These are phyloP conservation scores for Strigomonas culicis DNA, from an alignment of 208 protist genomes.

Conservation along the genomic window DNA sequence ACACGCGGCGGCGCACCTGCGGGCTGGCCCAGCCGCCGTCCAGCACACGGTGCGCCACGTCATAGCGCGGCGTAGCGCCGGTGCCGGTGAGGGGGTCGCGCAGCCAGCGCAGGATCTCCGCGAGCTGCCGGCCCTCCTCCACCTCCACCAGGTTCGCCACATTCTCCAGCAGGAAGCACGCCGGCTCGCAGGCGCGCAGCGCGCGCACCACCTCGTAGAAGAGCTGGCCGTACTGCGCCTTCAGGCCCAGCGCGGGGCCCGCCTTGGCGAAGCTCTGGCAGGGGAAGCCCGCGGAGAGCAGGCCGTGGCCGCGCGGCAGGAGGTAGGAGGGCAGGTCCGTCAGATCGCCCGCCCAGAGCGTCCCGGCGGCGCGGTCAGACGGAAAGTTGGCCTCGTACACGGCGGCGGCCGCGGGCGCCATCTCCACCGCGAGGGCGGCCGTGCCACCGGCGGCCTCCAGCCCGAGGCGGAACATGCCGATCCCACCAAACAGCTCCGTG, in stretches of 20 bases:
- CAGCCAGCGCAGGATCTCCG: conserved; percentile 32
- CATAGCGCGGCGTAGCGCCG: conserved; percentile 13
- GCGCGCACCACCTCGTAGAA: conserved; percentile 80
- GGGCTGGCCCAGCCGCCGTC: conserved; percentile 54
- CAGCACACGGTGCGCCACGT: conserved; percentile 38
- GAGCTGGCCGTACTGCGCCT: conserved; percentile 50
- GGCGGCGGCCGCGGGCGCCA: conserved; percentile 27
- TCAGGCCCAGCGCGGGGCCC: conserved; percentile 42
- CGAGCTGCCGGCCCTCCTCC: conserved; percentile 41
- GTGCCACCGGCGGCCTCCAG: conserved; percentile 53
- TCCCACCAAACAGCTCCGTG: conserved; percentile 86
- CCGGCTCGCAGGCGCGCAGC: conserved; percentile 30
- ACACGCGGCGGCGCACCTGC: conserved; percentile 51
- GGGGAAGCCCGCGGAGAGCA: conserved; percentile 80
- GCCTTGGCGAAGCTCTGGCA: conserved; percentile 82
- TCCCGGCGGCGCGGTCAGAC: neutral
- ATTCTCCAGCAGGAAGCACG: conserved; percentile 82
- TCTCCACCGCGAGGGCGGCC: conserved; percentile 68
- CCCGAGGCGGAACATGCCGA: conserved; percentile 79
- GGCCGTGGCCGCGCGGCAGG: conserved; percentile 57
- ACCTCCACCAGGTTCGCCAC: conserved; percentile 62
- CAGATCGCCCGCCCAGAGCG: conserved; percentile 59
- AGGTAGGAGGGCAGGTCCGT: conserved; percentile 43
- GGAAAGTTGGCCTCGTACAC: conserved; percentile 62
- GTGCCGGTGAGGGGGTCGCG: conserved; percentile 10